Base-by-base conservation (phyloP, 2,329 filamentous ascomycete species). In the Acephala macrosclerotiorum region DNA sequence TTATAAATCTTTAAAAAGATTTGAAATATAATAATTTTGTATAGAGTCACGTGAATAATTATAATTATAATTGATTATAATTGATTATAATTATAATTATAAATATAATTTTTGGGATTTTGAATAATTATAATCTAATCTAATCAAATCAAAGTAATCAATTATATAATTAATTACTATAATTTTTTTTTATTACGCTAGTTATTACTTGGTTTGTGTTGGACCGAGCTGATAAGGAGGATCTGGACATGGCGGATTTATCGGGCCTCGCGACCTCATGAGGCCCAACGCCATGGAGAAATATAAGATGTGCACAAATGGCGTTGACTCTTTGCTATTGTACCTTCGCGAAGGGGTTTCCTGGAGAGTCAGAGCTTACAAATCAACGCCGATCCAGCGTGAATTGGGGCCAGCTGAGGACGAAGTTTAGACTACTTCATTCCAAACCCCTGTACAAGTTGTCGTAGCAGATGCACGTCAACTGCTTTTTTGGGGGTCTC, bases 201-300 rank as follows among this genome's bases (percentile, higher is more conserved):
- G 35, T 40, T 35, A 58, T 22, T 22, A n/a, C 38, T 58, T 42
- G 38, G 2, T 35, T 58, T 33, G 11, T 33, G 33, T 62, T 57
- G 25, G 53, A 33, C 47, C 49, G 29, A 16, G 47, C 47, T 61
- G 59, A 20, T 9, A 47, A 63, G 20, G 51, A n/a, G 3, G 51
- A 35, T 55, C 25, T 56, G 40, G 58, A 51, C 16, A 65, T 58
- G 18, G 16, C 63, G 63, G 63, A 58, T 40, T 61, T 65, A 61
- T 36, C 57, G 57, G 47, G 36, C 33, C 53, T 56, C 25, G 57
- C 22, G 42, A 49, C 60, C 20, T 16, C 26, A 51, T 61, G 16
- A 22, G 36, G 38, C 14, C 51, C 42, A 20, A 22, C 11, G n/a
- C 20, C 45, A 20, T 22, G 6, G 18, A 11, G 45, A 11, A 49